Conservation (phyloP, 1,284 basidiomycete genomes). For the Ustilago hordei region DNA sequence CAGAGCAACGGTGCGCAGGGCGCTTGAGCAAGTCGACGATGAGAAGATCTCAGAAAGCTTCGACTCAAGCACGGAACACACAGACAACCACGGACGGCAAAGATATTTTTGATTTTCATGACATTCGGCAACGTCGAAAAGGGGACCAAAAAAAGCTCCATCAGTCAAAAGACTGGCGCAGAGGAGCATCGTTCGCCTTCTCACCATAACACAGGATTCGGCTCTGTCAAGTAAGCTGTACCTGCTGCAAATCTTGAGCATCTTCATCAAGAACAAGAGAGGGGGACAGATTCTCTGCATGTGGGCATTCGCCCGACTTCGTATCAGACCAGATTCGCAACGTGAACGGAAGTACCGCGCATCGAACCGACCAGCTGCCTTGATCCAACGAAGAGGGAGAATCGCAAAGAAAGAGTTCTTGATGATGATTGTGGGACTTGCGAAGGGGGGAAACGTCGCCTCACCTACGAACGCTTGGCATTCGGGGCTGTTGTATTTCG, state of each 20-base stretch:
- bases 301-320: slow-evolving; percentile 32
- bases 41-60: background rate
- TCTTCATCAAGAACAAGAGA: slow-evolving; percentile 17
- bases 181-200: slow-evolving; percentile 25
- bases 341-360: slow-evolving; percentile 29
- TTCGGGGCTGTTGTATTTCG: slow-evolving; percentile 3
- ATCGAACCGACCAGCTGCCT: slow-evolving; percentile 32
- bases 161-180: slow-evolving; percentile 12
- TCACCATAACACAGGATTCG: slow-evolving; percentile 38
- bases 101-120: slow-evolving; percentile 43
- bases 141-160: slow-evolving; percentile 5
- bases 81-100: slow-evolving; percentile 4
- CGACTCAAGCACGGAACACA: background rate
- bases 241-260: slow-evolving; percentile 36
- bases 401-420: slow-evolving; percentile 27
- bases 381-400: slow-evolving; percentile 28
- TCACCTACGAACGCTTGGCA: slow-evolving; percentile 6
- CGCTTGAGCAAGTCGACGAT: too few relatives aligned
- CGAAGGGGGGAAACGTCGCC: slow-evolving; percentile 27
- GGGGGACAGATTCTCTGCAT: slow-evolving; percentile 9
- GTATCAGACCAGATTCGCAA: slow-evolving; percentile 44
- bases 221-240: slow-evolving; percentile 46
- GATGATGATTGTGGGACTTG: slow-evolving; percentile 17
- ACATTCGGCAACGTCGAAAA: slow-evolving; percentile 48
- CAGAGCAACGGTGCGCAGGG: background rate